Conservation (phyloP, 2,329 filamentous ascomycete genomes). For the Penicillium sp. region DNA sequence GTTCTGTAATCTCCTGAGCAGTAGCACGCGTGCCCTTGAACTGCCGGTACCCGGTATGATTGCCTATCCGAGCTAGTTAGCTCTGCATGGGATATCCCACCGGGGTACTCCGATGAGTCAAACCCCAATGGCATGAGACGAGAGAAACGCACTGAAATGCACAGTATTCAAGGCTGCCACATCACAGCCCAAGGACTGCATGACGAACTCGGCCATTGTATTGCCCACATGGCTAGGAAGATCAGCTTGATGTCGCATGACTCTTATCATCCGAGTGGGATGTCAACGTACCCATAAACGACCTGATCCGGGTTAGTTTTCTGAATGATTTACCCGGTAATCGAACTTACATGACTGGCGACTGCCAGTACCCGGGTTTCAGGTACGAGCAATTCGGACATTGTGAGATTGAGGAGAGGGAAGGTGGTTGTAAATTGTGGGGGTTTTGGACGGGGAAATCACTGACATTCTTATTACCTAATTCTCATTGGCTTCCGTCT, state of each 20-base stretch:
- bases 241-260: constrained; percentile 1
- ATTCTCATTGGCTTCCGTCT: constrained; percentile 1
- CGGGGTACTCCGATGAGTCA: background rate
- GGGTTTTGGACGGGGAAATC: background rate
- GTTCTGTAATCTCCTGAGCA: constrained; percentile 76
- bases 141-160: constrained; percentile 77
- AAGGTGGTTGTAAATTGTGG: background rate
- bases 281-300: constrained; percentile 33
- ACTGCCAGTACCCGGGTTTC: constrained; percentile 77
- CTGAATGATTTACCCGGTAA: constrained; percentile 33
- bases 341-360: constrained; percentile 78
- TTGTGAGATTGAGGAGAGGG: constrained; percentile 15
- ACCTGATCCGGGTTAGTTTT: constrained; percentile 26
- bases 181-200: constrained; percentile 92
- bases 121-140: background rate
- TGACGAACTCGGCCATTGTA: constrained; percentile 91
- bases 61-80: constrained; percentile 61
- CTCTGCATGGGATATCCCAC: background rate
- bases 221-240: constrained; percentile 88
- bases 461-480: constrained; percentile 6
- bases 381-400: constrained; percentile 50
- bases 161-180: constrained; percentile 95
- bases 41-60: constrained; percentile 90
- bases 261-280: background rate
- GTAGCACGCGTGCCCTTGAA: constrained; percentile 82